Evolutionary conservation across 2,329 filamentous ascomycete species (phyloP), one percentile per base, ranked within the genome.

Genomic region (Fusarium nematophilum): DNA sequence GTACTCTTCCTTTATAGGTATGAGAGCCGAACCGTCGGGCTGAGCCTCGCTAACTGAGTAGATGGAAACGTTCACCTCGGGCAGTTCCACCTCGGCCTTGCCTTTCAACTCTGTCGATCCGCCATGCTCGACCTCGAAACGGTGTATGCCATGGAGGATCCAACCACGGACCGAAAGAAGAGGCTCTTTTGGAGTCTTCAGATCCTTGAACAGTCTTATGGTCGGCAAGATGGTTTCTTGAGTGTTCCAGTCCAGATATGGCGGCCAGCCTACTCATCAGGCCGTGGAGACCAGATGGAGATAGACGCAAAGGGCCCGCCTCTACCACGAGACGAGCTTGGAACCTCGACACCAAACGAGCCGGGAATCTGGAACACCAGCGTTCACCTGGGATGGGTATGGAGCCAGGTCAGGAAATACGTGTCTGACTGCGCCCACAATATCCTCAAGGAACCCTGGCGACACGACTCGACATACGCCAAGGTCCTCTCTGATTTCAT

Each of bases 131-230:
- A 83, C 49, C 62, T 79, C 0, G 74, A 78, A 37, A 73, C 75
- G 0, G 67, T 71, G 0, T 82, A 82, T 38, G 63, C 63, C 1
- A 45, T 66, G 3, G 71, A 76, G 7, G 75, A 77, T 30, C 67
- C 72, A 1, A 63, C 60, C 2, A 61, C 69, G 0, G 78, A 83
- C 46, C 75, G 80, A 9, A 83, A 83, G 64, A 81, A 78, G 62
- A 68, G 79, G 3, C 69, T 83, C 0, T 83, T 83, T 26, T 83
- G 81, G 81, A 83, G 80, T 47, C 70, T 83, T 0, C 79, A 83
- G 45, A 65, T 81, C 2, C 75, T 83, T 0, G 80, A 83, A 47
- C 80, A 83, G 43, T 78, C 74, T 0, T 83, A 83, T 34, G 81
- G 81, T 2, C 75, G 78, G 7, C 79, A 82, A 37, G 75, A 72